phyloP scores from a whole-genome alignment of 495 filamentous ascomycete genomes.

The Talaromyces wortmannii region DNA sequence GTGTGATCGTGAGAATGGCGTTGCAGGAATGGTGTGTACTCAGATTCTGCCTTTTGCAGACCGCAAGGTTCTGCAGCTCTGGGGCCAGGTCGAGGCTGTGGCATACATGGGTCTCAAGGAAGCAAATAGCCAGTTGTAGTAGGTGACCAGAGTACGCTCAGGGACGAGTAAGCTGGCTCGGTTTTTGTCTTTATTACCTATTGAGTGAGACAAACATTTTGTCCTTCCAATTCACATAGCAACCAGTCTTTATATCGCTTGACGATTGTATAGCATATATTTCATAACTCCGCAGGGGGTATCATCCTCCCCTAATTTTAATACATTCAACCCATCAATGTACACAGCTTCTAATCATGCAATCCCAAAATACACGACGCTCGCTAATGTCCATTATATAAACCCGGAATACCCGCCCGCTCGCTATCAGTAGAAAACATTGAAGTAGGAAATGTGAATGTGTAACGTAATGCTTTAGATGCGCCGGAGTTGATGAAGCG shows the following conservation, averaged over 20 bases:
- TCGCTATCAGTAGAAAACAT: too few species aligned
- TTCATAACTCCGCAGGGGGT: not conserved
- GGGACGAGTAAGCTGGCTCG: too few species aligned
- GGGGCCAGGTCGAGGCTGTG: slow-evolving; percentile 26
- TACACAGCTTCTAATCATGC: not conserved
- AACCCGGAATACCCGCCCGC: too few species aligned
- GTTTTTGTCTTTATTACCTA: too few species aligned
- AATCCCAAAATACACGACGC: not conserved
- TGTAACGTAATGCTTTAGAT: not conserved
- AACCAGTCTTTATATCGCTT: too few species aligned
- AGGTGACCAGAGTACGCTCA: too few species aligned
- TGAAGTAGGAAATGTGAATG: too few species aligned
- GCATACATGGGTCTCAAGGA: slow-evolving; percentile 13
- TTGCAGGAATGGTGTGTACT: slow-evolving; percentile 44
- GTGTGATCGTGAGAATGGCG: slow-evolving; percentile 47
- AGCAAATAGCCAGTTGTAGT: too few species aligned
- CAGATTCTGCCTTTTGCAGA: slow-evolving; percentile 51
- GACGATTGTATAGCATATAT: too few species aligned
- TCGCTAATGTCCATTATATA: not conserved
- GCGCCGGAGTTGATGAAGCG: too few species aligned
- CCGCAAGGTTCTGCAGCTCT: slow-evolving; percentile 28
- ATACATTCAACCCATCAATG: not conserved
- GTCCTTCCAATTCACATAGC: too few species aligned
- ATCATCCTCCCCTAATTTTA: not conserved
- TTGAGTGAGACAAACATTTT: too few species aligned